A percentile compares a stretch with the other conserved stretches of the same genome.
Evolutionary conservation across 1,284 basidiomycete species (phyloP).

Genomic region (Vanrija pseudolonga): DNA sequence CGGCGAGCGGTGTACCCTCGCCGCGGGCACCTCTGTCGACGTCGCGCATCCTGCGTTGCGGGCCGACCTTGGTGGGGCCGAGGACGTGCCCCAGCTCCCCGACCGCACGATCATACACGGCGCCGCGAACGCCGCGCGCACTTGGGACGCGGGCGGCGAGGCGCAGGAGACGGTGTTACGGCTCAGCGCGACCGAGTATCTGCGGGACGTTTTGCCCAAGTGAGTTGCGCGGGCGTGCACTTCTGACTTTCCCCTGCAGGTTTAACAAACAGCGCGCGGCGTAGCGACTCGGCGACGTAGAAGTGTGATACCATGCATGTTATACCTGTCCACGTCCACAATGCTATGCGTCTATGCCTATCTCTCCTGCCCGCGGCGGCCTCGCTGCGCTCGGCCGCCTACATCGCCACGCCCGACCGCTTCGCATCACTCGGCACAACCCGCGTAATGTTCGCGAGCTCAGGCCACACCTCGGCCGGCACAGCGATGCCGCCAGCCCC

Average conservation of each 20-base stretch:
- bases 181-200: constrained; percentile 82
- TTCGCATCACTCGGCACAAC: neutral
- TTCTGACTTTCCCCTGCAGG: neutral
- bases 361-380: no score
- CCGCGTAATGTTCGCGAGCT: constrained; percentile 7
- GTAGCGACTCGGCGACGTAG: neutral
- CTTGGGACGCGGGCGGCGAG: constrained; percentile 81
- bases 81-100: constrained; percentile 54
- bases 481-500: neutral
- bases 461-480: constrained; percentile 1
- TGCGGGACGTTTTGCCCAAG: constrained; percentile 84
- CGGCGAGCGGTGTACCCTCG: constrained; percentile 6
- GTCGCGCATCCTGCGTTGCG: neutral
- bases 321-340: no score
- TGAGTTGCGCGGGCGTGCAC: constrained; percentile 50
- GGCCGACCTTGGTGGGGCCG: neutral
- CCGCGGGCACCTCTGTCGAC: constrained; percentile 1
- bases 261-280: constrained; percentile 3
- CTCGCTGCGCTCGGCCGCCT: no score
- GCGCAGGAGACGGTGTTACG: constrained; percentile 77
- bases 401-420: no score
- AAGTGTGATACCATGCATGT: no score
- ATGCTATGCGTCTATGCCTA: no score
- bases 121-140: constrained; percentile 63
- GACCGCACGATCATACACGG: constrained; percentile 84